phyloP scores from a whole-genome alignment of 768 basidiomycete species.

The Xanthoconium stramineum region DNA sequence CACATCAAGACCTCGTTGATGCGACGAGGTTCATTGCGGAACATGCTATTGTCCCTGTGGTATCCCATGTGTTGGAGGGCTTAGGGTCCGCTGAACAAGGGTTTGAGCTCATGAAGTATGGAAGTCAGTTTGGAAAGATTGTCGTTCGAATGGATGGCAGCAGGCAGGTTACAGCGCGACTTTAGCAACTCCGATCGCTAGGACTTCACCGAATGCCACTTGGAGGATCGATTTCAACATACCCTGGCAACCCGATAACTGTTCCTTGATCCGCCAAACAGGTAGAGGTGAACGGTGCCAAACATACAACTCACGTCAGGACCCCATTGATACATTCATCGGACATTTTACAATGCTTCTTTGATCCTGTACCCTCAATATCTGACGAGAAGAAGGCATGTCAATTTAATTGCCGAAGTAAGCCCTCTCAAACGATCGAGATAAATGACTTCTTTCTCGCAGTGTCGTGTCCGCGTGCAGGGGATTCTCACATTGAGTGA shows the following conservation, averaged over 20 bases:
- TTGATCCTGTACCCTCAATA: slow-evolving; percentile 78
- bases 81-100: slow-evolving; percentile 64
- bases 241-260: background rate
- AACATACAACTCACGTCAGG: slow-evolving; percentile 7
- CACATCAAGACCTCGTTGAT: slow-evolving; percentile 64
- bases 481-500: too few relatives aligned
- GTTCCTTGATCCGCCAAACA: background rate
- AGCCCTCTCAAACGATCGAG: too few relatives aligned
- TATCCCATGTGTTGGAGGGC: slow-evolving; percentile 68
- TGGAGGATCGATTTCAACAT: background rate
- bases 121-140: slow-evolving; percentile 77
- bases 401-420: slow-evolving; percentile 31
- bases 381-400: slow-evolving; percentile 36
- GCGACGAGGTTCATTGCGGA: slow-evolving; percentile 68
- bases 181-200: slow-evolving; percentile 12
- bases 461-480: too few relatives aligned
- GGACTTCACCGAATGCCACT: background rate
- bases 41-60: slow-evolving; percentile 65
- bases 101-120: slow-evolving; percentile 61
- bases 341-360: slow-evolving; percentile 38
- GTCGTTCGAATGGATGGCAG: slow-evolving; percentile 46
- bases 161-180: slow-evolving; percentile 23
- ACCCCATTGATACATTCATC: slow-evolving; percentile 15
- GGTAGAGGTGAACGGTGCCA: background rate
- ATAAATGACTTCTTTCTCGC: too few relatives aligned